phyloP scores from a whole-genome alignment of 768 basidiomycete species.

The Naganishia onofrii region DNA sequence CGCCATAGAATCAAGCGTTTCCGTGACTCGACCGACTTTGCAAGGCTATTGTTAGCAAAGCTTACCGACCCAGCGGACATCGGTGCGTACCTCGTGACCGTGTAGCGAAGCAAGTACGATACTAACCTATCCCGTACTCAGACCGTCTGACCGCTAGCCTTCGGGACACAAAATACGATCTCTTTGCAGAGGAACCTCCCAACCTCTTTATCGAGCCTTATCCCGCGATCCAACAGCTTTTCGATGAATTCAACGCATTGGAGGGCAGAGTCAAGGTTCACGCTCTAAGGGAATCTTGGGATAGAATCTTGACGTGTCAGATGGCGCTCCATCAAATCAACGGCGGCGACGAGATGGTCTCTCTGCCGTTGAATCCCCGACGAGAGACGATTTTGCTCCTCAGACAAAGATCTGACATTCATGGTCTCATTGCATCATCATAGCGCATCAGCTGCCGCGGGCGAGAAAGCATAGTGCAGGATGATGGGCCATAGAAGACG shows the following conservation, averaged over 20 bases:
- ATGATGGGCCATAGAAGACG: too few species aligned
- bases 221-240: background rate
- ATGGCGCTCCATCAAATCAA: background rate
- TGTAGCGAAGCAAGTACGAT: background rate
- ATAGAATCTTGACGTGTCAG: background rate
- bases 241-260: background rate
- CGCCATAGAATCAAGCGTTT: background rate
- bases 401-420: background rate
- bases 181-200: constrained; percentile 49
- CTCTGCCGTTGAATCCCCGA: background rate
- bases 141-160: background rate
- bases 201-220: constrained; percentile 41
- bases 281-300: background rate
- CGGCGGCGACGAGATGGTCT: background rate
- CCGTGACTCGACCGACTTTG: background rate
- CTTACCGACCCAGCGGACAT: constrained; percentile 16
- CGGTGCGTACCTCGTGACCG: constrained; percentile 28
- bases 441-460: background rate
- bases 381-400: constrained; percentile 4
- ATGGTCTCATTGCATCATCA: background rate
- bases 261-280: background rate
- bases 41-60: constrained; percentile 26
- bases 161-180: constrained; percentile 26
- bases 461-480: too few species aligned
- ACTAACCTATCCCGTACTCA: background rate